Percentiles rank a stretch among this genome's conserved stretches.
Evolutionary conservation across 176 grass and related monocot species (phyloP).

Genomic region (Phoenix dactylifera): DNA sequence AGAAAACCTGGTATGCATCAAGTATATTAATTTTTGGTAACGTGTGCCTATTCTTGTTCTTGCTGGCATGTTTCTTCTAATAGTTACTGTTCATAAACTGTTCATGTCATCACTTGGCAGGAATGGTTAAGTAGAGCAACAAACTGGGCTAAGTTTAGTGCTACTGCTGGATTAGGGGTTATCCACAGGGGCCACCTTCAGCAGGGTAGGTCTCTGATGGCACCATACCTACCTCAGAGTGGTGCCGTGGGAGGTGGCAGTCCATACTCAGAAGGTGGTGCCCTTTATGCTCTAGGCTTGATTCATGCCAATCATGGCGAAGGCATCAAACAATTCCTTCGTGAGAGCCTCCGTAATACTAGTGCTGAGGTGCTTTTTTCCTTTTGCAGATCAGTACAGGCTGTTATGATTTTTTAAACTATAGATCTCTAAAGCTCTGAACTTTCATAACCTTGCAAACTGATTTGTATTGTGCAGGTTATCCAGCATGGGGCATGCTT

Average conservation of each 20-base stretch:
- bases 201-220: conserved; percentile 96
- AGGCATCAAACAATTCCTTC: conserved; percentile 96
- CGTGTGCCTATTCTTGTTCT: no score
- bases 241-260: conserved; percentile 87
- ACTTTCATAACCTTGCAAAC: not conserved
- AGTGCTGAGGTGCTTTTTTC: conserved; percentile 55
- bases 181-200: conserved; percentile 98
- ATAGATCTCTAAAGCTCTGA: not conserved
- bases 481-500: conserved; percentile 97
- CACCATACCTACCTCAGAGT: conserved; percentile 95
- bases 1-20: conserved; percentile 72
- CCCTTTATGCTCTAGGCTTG: conserved; percentile 89
- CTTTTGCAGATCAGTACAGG: conserved; percentile 2
- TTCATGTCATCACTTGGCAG: conserved; percentile 29
- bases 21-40: no score
- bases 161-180: conserved; percentile 89
- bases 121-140: conserved; percentile 99
- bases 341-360: conserved; percentile 87
- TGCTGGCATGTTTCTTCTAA: no score
- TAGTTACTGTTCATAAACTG: not conserved
- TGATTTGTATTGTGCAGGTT: conserved; percentile 38
- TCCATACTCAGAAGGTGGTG: conserved; percentile 98
- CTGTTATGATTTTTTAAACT: no score
- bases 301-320: conserved; percentile 99
- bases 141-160: conserved; percentile 99